Evolutionary conservation across 805 yeast species (phyloP), one percentile per base, ranked within the genome.

Genomic region (Tetrapisispora arboricola): DNA sequence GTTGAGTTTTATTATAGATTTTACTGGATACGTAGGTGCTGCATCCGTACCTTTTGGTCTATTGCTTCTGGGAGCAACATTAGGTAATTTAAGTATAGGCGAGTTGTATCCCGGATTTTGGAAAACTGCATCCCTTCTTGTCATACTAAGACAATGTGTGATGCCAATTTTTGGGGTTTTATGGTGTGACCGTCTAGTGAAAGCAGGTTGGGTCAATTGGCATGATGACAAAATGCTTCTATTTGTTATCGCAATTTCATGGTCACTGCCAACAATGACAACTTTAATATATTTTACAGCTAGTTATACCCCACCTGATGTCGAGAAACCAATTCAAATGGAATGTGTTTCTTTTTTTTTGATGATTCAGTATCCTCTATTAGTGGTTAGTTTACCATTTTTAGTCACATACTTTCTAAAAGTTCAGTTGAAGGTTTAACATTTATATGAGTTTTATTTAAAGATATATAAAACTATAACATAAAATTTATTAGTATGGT

Each of bases 21-120:
- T 78, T 45, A 67, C 88, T 1, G 57, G 73, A 9, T 92, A 88
- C 56, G 65, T 92, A 4, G 95, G 95, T 0, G 76, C 78, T 3
- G 95, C 96, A 0, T 78, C 85, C 32, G 97, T 90, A 26, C 97
- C 96, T 2, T 65, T 86, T 41, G 98, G 97, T 5, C 67, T 90
- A 44, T 59, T 86, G 38, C 58, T 92, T 37, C 61, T 92, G 20
- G 98, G 98, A 1, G 95, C 90, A 3, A 87, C 96, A 6, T 76
- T 90, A 35, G 83, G 96, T 1, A 66, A 96, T 39, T 68, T 90
- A 35, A 65, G 74, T 43, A 64, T 86, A 28, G 72, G 71, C 12
- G 58, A 68, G 17, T 65, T 88, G 57, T 80, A 84, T 7, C 65
- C 68, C 12, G 90, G 90, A 1, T 80, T 84, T 50, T 67, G 75